Evolutionary conservation across 139 green algal genomes (phyloP).

Genomic region (Volvox africanus): DNA sequence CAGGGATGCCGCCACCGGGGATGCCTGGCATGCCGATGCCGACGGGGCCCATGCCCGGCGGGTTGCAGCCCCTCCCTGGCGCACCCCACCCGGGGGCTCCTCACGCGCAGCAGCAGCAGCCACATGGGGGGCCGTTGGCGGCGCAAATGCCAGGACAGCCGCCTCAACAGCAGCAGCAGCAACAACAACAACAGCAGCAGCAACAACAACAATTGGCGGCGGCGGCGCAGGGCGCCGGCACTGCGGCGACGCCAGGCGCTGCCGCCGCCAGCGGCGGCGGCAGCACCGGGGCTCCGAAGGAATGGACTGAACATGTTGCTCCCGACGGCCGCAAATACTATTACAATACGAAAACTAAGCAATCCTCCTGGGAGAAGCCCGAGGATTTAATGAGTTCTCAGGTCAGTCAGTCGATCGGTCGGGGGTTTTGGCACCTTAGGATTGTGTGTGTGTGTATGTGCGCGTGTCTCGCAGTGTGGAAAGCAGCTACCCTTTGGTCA

Average conservation of each 20-base stretch:
- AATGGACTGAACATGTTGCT: slow-evolving; percentile 93
- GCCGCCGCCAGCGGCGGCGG: neutral
- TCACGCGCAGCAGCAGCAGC: slow-evolving; percentile 11
- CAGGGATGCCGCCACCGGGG: neutral
- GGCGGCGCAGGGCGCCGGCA: neutral
- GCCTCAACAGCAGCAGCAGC: neutral
- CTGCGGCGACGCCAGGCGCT: neutral
- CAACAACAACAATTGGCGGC: neutral
- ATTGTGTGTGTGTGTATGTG: no score
- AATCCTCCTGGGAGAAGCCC: slow-evolving; percentile 92
- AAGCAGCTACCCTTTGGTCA: no score
- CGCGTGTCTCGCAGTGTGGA: no score
- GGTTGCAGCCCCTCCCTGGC: neutral
- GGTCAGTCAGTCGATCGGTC: slow-evolving; percentile 21
- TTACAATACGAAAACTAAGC: slow-evolving; percentile 87
- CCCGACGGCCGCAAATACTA: slow-evolving; percentile 95
- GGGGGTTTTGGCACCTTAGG: neutral
- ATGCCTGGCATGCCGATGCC: slow-evolving; percentile 4
- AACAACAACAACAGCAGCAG: slow-evolving; percentile 24
- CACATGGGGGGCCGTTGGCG: neutral
- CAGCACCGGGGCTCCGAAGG: slow-evolving; percentile 51
- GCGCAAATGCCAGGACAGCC: neutral
- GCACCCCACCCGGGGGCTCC: neutral
- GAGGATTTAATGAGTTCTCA: slow-evolving; percentile 76
- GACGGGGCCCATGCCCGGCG: neutral